A percentile compares a stretch with the other conserved stretches of the same genome.
Evolutionary conservation across 2,329 filamentous ascomycete species (phyloP).

Genomic region (Sarocladium oryzae): DNA sequence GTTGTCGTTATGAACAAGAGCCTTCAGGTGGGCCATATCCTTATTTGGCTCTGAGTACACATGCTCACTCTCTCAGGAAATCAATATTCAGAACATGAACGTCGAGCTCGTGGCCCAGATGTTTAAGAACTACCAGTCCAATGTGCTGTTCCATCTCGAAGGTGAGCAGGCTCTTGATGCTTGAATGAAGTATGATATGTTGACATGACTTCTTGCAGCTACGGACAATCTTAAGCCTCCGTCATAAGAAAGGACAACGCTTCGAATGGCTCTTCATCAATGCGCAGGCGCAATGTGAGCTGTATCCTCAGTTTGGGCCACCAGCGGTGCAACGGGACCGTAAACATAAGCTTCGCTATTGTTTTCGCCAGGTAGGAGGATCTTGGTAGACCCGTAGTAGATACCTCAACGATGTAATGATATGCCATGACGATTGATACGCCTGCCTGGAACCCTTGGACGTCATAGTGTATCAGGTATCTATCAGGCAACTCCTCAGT

Average conservation of each 20-base stretch:
- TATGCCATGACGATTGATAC: no score
- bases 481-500: no score
- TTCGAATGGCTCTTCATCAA: no score
- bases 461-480: no score
- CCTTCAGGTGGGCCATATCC: conserved; percentile 56
- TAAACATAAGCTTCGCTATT: no score
- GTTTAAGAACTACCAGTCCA: conserved; percentile 99
- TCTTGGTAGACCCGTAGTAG: no score
- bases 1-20: conserved; percentile 88
- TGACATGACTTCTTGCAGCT: conserved; percentile 42
- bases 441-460: no score
- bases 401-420: no score
- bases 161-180: conserved; percentile 44
- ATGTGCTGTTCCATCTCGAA: conserved; percentile 94
- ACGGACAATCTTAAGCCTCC: conserved; percentile 81
- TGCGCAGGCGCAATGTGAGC: no score
- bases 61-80: conserved; percentile 54
- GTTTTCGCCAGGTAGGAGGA: no score
- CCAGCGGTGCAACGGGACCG: no score
- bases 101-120: conserved; percentile 96
- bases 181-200: background rate
- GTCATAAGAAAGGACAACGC: conserved; percentile 36
- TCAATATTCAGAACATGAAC: conserved; percentile 99
- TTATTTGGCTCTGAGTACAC: background rate
- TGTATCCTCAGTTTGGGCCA: no score